Percentiles rank a stretch among this genome's conserved stretches.
Evolutionary conservation across 768 basidiomycete species (phyloP).

Genomic region (Brasilioporus rufonigricans): DNA sequence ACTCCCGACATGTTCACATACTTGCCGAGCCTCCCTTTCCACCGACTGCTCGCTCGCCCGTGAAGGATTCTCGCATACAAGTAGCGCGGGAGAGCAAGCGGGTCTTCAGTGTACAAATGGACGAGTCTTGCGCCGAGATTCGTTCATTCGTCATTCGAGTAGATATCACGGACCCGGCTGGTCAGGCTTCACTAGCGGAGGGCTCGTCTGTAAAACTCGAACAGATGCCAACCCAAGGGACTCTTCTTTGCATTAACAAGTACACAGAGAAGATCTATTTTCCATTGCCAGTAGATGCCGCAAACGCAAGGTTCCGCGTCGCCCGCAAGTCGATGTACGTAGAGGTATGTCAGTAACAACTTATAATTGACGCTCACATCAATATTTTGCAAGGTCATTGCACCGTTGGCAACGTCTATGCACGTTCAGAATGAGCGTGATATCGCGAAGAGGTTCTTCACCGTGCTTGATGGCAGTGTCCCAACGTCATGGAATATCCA

Average conservation of each 20-base stretch:
- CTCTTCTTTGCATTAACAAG: slow-evolving; percentile 11
- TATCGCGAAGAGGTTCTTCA: slow-evolving; percentile 29
- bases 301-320: slow-evolving; percentile 39
- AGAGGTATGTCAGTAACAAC: slow-evolving; percentile 23
- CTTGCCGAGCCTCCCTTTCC: slow-evolving; percentile 22
- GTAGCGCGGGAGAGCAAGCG: slow-evolving; percentile 13
- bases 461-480: slow-evolving; percentile 12
- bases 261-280: slow-evolving; percentile 33
- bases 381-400: slow-evolving; percentile 18
- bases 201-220: slow-evolving; percentile 20
- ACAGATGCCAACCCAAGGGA: background rate
- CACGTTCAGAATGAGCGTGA: slow-evolving; percentile 14
- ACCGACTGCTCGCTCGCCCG: background rate
- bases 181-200: slow-evolving; percentile 14
- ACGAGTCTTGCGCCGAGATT: slow-evolving; percentile 12
- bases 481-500: slow-evolving; percentile 38
- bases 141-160: slow-evolving; percentile 19
- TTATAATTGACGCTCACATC: background rate
- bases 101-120: slow-evolving; percentile 15
- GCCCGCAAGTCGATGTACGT: slow-evolving; percentile 57
- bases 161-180: slow-evolving; percentile 22
- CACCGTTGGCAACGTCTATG: slow-evolving; percentile 16
- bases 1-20: slow-evolving; percentile 22
- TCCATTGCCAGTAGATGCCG: slow-evolving; percentile 44
- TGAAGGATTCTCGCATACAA: background rate